These are phyloP conservation scores for Trichosporon sp. DNA, from an alignment of 1,284 basidiomycete genomes.

Conservation along the genomic window DNA sequence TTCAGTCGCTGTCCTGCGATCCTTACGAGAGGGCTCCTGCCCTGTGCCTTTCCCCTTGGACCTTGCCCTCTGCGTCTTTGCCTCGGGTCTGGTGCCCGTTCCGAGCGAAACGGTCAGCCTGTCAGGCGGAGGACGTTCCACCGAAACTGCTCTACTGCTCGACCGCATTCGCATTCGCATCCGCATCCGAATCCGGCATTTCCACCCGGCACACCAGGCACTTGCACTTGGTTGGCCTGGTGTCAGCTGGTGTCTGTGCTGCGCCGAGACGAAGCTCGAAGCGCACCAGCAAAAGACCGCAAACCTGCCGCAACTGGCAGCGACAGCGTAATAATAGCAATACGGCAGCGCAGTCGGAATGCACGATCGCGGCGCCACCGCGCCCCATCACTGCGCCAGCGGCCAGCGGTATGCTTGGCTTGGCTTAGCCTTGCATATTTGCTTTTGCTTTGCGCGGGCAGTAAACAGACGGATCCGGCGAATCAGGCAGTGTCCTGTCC, in stretches of 20 bases:
- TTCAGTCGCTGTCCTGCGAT: not conserved
- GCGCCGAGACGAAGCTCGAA: not conserved
- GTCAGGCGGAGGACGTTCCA: not conserved
- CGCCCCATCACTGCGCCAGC: too few species aligned
- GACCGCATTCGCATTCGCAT: not conserved
- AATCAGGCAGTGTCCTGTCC: too few species aligned
- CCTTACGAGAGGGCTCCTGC: not conserved
- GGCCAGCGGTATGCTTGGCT: not conserved
- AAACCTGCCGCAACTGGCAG: not conserved
- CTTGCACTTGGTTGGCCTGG: not conserved
- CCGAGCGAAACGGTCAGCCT: not conserved
- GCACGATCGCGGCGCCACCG: too few species aligned
- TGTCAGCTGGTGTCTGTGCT: not conserved
- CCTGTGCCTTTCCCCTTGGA: not conserved
- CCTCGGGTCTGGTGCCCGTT: not conserved
- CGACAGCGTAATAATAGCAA: too few species aligned
- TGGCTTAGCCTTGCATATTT: not conserved
- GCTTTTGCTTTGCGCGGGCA: too few species aligned
- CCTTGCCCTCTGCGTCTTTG: too few species aligned
- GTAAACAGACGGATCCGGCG: too few species aligned
- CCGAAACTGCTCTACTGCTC: too few species aligned
- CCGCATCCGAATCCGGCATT: slow-evolving; percentile 1
- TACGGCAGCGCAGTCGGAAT: too few species aligned
- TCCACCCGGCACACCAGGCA: not conserved
- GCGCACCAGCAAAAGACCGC: not conserved